phyloP scores from a whole-genome alignment of 257 asterid species.

The Nicotiana benthamiana region DNA sequence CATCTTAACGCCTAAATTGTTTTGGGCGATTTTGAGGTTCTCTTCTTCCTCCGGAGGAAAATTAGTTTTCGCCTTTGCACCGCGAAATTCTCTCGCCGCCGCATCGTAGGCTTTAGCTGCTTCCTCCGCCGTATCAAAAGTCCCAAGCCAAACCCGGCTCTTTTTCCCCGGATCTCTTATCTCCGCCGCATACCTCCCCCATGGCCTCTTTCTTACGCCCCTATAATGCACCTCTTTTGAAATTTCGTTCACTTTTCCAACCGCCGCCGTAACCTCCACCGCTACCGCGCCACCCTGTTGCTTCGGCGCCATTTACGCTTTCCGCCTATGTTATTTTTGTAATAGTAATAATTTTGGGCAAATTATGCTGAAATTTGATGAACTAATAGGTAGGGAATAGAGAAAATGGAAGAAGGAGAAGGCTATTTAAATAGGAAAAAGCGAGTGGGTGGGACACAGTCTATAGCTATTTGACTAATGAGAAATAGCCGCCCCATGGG shows the following conservation, averaged over 20 bases:
- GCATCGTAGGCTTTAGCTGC: constrained; percentile 56
- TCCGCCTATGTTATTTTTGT: too few relatives aligned
- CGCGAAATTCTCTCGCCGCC: constrained; percentile 57
- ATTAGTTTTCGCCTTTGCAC: constrained; percentile 51
- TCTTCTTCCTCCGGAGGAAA: constrained; percentile 23
- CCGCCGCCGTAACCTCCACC: constrained; percentile 17
- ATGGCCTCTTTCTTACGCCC: constrained; percentile 53
- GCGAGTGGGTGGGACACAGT: not conserved
- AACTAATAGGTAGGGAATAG: not conserved
- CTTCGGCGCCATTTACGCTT: not conserved
- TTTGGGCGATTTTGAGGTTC: not conserved
- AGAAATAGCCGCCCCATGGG: constrained; percentile 9
- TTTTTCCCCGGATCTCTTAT: constrained; percentile 52
- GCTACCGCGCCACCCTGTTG: constrained; percentile 19
- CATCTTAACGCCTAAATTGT: not conserved
- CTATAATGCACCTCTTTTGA: constrained; percentile 29
- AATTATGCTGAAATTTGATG: not conserved
- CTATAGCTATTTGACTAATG: not conserved
- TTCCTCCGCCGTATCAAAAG: constrained; percentile 58
- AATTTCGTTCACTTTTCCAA: not conserved
- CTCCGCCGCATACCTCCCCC: constrained; percentile 65
- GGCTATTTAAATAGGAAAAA: constrained; percentile 4
- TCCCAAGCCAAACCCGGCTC: constrained; percentile 57
- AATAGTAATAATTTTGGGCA: not conserved
- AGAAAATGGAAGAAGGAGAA: not conserved